Evolutionary conservation across 257 asterid genomes (phyloP), one percentile per base, ranked within the genome.

Genomic region (Solanum virginianum): DNA sequence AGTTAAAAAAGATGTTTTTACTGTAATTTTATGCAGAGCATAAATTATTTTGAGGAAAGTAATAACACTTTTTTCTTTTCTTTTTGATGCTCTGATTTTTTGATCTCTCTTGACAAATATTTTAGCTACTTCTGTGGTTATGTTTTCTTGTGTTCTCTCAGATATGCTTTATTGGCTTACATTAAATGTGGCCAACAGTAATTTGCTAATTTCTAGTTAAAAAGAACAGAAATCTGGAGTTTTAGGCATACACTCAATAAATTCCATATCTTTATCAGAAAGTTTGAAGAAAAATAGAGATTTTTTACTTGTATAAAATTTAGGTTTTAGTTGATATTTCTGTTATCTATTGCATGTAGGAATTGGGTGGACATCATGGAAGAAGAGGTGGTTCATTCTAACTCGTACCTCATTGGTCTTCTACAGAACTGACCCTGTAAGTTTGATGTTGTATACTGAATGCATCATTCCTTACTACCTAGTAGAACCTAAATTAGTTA

Each of bases 281-380:
- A 79, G 83, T 26, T 15, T 29, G 26, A 53, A 77, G 43, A 16
- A 29, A 77, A 75, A 22, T 55, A 14, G 18, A 77, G 22, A 24
- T 26, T 24, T 24, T 51, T 26, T 24, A 79, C 41, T 79, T 53
- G 83, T 79, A 29, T 53, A 53, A 26, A 79, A 54, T 53, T 49
- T 24, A 18, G 17, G 65, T 16, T 26, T 77, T 53, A 29, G 65
- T 62, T 87, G 86, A 87, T 68, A 49, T 15, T 18, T 88, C 81
- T 88, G 53, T 4, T 47, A 47, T 81, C 55, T 41, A 56, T 49
- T 69, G 39, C 83, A 69, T 87, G 85, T 88, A 97, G 99, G 99
- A 89, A 95, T 97, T 85, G 99, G 99, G 87, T 97, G 99, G 99
- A 97, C 99, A 53, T 97, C 99, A 80, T 97, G 99, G 99, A 97